Evolutionary conservation across 192 early-diverging fungal species (phyloP).

Genomic region (Coemansia sp.): DNA sequence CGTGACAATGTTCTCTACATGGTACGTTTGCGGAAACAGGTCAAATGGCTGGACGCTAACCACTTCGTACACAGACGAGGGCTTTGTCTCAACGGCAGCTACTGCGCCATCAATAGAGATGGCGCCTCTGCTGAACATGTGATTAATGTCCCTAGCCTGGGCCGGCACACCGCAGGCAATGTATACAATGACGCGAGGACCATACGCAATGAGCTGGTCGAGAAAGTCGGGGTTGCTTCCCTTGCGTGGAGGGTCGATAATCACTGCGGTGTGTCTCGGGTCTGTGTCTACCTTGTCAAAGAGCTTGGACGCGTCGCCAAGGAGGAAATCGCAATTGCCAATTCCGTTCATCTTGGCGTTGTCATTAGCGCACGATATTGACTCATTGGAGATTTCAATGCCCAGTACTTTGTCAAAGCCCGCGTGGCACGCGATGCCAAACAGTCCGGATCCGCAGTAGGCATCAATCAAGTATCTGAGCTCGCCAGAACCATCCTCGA

Average conservation of each 20-base stretch:
- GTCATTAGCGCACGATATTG: conserved; percentile 66
- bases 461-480: conserved; percentile 67
- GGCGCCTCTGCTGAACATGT: conserved; percentile 58
- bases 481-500: conserved; percentile 25
- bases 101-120: conserved; percentile 30
- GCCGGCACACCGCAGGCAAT: conserved; percentile 71
- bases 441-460: conserved; percentile 76
- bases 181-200: conserved; percentile 71
- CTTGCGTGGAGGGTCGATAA: conserved; percentile 75
- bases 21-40: conserved; percentile 74
- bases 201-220: conserved; percentile 68
- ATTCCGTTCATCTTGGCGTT: conserved; percentile 65
- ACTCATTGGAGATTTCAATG: conserved; percentile 67
- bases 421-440: conserved; percentile 65
- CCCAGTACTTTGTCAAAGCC: conserved; percentile 69
- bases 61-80: conserved; percentile 62
- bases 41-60: conserved; percentile 69
- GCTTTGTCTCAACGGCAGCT: conserved; percentile 24
- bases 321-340: conserved; percentile 61
- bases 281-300: conserved; percentile 63
- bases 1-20: conserved; percentile 70
- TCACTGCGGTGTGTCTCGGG: conserved; percentile 62
- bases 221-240: conserved; percentile 69
- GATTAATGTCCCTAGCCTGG: conserved; percentile 63
- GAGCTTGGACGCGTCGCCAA: conserved; percentile 63